Percentiles rank a stretch among this genome's conserved stretches.
Evolutionary conservation across 2,329 filamentous ascomycete genomes (phyloP).

Genomic region (Clarireedia hainanense): DNA sequence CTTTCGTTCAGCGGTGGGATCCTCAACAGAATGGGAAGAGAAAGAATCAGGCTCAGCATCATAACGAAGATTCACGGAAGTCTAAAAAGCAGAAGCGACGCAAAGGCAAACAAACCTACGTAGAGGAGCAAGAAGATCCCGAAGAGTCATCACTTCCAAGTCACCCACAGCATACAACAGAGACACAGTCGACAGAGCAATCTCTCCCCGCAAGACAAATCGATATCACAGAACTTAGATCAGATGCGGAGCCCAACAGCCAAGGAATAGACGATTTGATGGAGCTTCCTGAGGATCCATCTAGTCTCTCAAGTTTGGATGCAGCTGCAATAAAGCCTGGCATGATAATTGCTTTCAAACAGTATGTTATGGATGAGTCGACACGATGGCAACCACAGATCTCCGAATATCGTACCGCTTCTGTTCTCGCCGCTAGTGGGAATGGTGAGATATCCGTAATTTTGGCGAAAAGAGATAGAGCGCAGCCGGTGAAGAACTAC

Average conservation of each 20-base stretch:
- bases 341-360: constrained; percentile 63
- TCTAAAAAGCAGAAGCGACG: constrained; percentile 44
- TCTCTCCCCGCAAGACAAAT: constrained; percentile 5
- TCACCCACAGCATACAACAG: constrained; percentile 27
- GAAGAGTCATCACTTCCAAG: constrained; percentile 27
- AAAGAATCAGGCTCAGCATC: constrained; percentile 39
- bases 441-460: constrained; percentile 49
- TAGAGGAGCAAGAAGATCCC: constrained; percentile 35
- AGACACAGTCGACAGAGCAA: constrained; percentile 20
- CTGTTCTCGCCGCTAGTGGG: constrained; percentile 49
- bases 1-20: constrained; percentile 87
- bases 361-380: constrained; percentile 51
- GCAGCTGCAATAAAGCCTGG: constrained; percentile 43
- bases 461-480: constrained; percentile 62
- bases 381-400: constrained; percentile 61
- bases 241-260: constrained; percentile 15
- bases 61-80: constrained; percentile 31
- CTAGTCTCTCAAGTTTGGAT: constrained; percentile 42
- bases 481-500: constrained; percentile 48
- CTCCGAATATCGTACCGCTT: constrained; percentile 54
- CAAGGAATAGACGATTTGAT: constrained; percentile 51
- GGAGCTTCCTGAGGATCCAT: constrained; percentile 49
- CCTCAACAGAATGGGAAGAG: constrained; percentile 53
- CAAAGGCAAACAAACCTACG: constrained; percentile 34
- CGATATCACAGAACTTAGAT: constrained; percentile 20